Percentiles rank a stretch among this genome's conserved stretches.
These are phyloP conservation scores for Ziziphus jujuba DNA, from an alignment of 306 rosid species.

Conservation along the genomic window DNA sequence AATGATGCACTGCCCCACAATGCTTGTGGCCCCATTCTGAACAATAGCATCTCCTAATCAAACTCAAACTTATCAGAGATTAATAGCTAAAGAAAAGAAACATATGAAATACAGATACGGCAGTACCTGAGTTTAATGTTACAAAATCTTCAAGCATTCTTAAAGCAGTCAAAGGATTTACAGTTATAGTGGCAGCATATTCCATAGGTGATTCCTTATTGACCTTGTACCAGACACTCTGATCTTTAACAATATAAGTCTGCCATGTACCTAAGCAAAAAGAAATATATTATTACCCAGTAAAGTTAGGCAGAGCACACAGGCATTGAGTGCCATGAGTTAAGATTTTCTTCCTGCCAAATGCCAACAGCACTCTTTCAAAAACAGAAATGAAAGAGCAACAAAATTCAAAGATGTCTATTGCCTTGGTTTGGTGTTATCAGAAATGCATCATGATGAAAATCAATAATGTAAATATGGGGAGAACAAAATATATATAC, in stretches of 20 bases:
- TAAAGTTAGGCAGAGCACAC: constrained; percentile 3
- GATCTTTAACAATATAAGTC: constrained; percentile 75
- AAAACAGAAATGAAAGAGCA: background rate
- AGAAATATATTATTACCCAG: constrained; percentile 1
- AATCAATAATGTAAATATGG: background rate
- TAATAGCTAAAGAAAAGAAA: constrained; percentile 5
- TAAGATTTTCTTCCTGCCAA: too few species aligned
- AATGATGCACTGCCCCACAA: constrained; percentile 93
- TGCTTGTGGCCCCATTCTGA: constrained; percentile 98
- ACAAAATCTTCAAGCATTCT: constrained; percentile 80
- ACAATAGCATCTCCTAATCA: constrained; percentile 78
- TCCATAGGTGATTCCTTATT: constrained; percentile 69
- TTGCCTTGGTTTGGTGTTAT: too few species aligned
- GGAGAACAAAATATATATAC: constrained; percentile 34
- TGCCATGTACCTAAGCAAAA: constrained; percentile 82
- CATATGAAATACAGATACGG: background rate
- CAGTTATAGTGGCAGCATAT: constrained; percentile 84
- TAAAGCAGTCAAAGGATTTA: constrained; percentile 88
- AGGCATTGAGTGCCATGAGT: background rate
- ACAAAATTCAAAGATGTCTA: too few species aligned
- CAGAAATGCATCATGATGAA: too few species aligned
- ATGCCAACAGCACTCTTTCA: too few species aligned
- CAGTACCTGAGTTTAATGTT: constrained; percentile 64
- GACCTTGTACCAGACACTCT: constrained; percentile 73
- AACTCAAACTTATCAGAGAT: constrained; percentile 13